A percentile compares a stretch with the other conserved stretches of the same genome.
These are phyloP conservation scores for Geranomyces variabilis DNA, from an alignment of 192 early-diverging fungal species.

Conservation along the genomic window DNA sequence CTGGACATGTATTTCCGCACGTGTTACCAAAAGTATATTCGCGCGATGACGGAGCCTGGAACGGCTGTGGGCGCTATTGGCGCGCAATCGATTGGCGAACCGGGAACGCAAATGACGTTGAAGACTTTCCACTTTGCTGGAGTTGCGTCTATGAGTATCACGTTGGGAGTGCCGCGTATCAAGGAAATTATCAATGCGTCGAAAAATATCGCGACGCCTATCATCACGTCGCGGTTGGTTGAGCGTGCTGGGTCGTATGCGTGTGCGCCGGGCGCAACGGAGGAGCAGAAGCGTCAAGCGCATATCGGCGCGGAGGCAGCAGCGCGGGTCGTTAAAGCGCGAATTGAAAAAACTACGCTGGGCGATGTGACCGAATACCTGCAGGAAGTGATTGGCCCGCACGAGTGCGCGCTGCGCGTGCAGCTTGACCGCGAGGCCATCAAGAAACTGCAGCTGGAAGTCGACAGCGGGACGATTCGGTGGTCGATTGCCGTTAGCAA, in stretches of 20 bases:
- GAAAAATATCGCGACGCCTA: slow-evolving; percentile 92
- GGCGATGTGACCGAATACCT: slow-evolving; percentile 91
- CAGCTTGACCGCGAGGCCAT: slow-evolving; percentile 86
- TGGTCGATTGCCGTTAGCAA: slow-evolving; percentile 79
- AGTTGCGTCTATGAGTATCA: slow-evolving; percentile 98
- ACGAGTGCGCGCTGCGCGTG: slow-evolving; percentile 77
- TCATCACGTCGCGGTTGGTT: slow-evolving; percentile 79
- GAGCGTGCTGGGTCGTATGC: slow-evolving; percentile 47
- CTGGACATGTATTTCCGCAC: slow-evolving; percentile 75
- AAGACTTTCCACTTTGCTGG: slow-evolving; percentile 99
- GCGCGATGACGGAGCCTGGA: slow-evolving; percentile 91
- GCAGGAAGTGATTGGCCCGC: slow-evolving; percentile 80
- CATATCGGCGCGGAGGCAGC: slow-evolving; percentile 60
- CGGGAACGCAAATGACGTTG: slow-evolving; percentile 99
- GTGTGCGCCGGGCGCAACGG: slow-evolving; percentile 20
- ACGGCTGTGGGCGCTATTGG: slow-evolving; percentile 96
- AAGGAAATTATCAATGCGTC: slow-evolving; percentile 99
- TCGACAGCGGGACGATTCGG: slow-evolving; percentile 74
- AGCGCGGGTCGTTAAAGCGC: slow-evolving; percentile 95
- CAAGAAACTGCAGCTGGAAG: slow-evolving; percentile 84
- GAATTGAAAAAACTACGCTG: slow-evolving; percentile 89
- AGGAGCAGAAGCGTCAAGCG: slow-evolving; percentile 19
- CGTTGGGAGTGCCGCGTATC: slow-evolving; percentile 98
- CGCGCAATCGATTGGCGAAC: slow-evolving; percentile 97
- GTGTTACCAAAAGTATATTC: slow-evolving; percentile 81